Evolutionary conservation across 257 asterid genomes (phyloP).

Genomic region (Salvia miltiorrhiza): DNA sequence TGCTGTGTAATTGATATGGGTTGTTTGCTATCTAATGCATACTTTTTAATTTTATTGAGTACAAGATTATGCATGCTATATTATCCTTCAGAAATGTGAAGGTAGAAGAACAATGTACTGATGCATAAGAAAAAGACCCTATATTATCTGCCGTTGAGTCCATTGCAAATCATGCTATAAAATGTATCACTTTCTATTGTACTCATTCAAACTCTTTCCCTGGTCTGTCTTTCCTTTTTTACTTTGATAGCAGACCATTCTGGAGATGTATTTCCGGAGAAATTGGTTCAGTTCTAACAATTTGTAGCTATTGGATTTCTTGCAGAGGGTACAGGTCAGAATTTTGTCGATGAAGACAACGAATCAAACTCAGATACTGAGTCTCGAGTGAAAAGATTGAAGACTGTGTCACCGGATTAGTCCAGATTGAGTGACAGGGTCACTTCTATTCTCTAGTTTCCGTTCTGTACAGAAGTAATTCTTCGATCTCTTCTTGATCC

Average conservation of each 20-base stretch:
- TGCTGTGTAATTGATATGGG: background rate
- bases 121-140: background rate
- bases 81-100: background rate
- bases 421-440: constrained; percentile 19
- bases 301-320: background rate
- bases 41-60: background rate
- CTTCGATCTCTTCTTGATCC: constrained; percentile 18
- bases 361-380: background rate
- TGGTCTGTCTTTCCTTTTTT: background rate
- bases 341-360: constrained; percentile 31
- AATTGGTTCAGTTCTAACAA: constrained; percentile 10
- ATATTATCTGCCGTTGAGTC: background rate
- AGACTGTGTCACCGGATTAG: constrained; percentile 15
- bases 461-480: background rate
- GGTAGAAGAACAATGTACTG: background rate
- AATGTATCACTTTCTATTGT: background rate
- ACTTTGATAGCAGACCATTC: background rate
- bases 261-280: background rate
- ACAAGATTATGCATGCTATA: background rate
- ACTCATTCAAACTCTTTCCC: background rate
- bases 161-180: background rate
- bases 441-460: background rate
- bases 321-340: constrained; percentile 48
- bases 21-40: background rate
- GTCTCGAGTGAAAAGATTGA: constrained; percentile 29